A percentile compares a stretch with the other conserved stretches of the same genome.
Evolutionary conservation across 1,139 yeast genomes (phyloP).

Genomic region (Maudiozyma humilis): DNA sequence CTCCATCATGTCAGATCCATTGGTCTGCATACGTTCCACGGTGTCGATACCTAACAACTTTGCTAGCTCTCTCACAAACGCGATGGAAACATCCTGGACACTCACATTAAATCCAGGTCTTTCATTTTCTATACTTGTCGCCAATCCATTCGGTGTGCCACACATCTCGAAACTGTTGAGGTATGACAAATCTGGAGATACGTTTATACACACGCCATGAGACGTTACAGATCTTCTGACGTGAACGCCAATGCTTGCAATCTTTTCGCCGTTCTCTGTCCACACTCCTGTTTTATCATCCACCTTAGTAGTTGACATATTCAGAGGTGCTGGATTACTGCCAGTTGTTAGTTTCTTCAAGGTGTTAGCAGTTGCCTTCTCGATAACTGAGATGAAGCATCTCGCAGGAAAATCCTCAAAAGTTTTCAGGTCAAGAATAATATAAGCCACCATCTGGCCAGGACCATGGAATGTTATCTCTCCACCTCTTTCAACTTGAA

Average conservation of each 20-base stretch:
- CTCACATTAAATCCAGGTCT: conserved; percentile 13
- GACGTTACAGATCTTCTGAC: conserved; percentile 78
- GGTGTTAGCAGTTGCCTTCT: conserved; percentile 51
- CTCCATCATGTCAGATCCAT: conserved; percentile 15
- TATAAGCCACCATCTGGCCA: conserved; percentile 85
- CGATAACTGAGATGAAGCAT: conserved; percentile 68
- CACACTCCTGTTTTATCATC: conserved; percentile 85
- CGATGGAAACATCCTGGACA: conserved; percentile 42
- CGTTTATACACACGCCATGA: conserved; percentile 83
- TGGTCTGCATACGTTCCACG: conserved; percentile 36
- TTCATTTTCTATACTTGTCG: conserved; percentile 42
- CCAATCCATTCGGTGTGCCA: conserved; percentile 59
- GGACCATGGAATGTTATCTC: conserved; percentile 95
- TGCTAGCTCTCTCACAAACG: conserved; percentile 48
- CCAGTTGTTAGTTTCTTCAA: conserved; percentile 31
- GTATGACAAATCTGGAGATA: conserved; percentile 61
- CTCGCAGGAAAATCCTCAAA: conserved; percentile 55
- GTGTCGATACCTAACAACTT: conserved; percentile 38
- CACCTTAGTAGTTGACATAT: conserved; percentile 39
- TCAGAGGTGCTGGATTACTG: conserved; percentile 26
- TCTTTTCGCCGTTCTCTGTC: conserved; percentile 55
- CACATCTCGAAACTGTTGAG: conserved; percentile 74
- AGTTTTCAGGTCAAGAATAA: conserved; percentile 63
- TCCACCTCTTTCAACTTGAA: conserved; percentile 89
- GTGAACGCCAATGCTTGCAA: conserved; percentile 86